phyloP scores from a whole-genome alignment of 2,329 filamentous ascomycete species.

The Alternaria alternata region DNA sequence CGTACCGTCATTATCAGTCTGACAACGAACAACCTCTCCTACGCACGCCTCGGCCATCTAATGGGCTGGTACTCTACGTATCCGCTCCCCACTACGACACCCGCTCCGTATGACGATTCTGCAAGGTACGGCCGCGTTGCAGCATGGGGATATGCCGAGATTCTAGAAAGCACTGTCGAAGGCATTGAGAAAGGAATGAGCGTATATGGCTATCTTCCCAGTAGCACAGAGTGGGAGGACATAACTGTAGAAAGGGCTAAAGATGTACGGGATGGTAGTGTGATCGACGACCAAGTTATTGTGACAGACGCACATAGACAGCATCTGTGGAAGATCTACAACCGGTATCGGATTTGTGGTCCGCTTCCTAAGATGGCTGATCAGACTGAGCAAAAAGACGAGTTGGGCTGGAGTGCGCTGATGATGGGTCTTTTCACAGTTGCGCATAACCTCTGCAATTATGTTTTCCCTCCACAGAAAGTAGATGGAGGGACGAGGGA shows the following conservation, averaged over 20 bases:
- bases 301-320: slow-evolving; percentile 51
- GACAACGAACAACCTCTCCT: slow-evolving; percentile 38
- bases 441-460: slow-evolving; percentile 25
- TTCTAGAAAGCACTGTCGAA: slow-evolving; percentile 53
- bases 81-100: slow-evolving; percentile 51
- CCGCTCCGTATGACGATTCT: slow-evolving; percentile 49
- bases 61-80: slow-evolving; percentile 56
- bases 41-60: slow-evolving; percentile 31
- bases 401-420: slow-evolving; percentile 29
- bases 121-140: slow-evolving; percentile 57
- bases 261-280: neutral
- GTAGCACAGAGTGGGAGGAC: slow-evolving; percentile 50
- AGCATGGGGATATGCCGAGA: slow-evolving; percentile 59
- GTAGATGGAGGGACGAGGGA: too few species aligned
- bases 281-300: slow-evolving; percentile 41
- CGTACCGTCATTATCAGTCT: slow-evolving; percentile 29
- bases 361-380: slow-evolving; percentile 17
- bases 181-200: slow-evolving; percentile 46
- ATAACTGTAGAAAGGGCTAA: slow-evolving; percentile 47
- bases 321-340: slow-evolving; percentile 56
- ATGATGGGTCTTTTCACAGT: slow-evolving; percentile 30
- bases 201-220: slow-evolving; percentile 57
- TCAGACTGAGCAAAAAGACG: slow-evolving; percentile 7
- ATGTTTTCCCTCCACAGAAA: slow-evolving; percentile 29
- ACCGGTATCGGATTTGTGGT: slow-evolving; percentile 48